Percentiles rank a stretch among this genome's conserved stretches.
Conservation (phyloP, 139 green algal genomes). For the Gonium pectorale region DNA sequence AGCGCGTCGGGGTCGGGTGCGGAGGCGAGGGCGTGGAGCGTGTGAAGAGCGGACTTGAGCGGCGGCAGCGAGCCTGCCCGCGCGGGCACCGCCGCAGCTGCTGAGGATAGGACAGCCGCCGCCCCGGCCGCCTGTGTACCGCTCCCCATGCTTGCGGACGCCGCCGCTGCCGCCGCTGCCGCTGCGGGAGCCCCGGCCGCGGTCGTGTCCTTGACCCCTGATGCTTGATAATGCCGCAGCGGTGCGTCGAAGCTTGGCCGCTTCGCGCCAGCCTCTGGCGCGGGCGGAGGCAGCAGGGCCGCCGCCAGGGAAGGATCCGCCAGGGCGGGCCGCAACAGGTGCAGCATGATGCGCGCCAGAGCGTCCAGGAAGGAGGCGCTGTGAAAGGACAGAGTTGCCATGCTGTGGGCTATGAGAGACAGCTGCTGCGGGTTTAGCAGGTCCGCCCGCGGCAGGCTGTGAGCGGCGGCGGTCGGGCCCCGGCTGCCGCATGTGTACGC, state of each 20-base stretch:
- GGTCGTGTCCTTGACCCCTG: too few relatives aligned
- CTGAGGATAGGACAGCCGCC: too few relatives aligned
- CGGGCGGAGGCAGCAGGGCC: not conserved
- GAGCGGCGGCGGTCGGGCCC: too few relatives aligned
- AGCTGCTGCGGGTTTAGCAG: not conserved
- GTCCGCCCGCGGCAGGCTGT: too few relatives aligned
- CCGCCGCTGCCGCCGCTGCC: too few relatives aligned
- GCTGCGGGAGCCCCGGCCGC: too few relatives aligned
- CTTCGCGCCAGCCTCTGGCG: too few relatives aligned
- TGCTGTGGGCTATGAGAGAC: conserved; percentile 2
- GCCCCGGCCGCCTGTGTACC: not conserved
- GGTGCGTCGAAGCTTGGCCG: too few relatives aligned
- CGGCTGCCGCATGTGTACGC: too few relatives aligned
- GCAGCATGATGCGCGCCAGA: not conserved
- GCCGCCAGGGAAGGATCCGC: not conserved
- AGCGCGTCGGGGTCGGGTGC: not conserved
- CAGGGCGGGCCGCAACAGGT: not conserved
- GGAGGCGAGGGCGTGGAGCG: not conserved
- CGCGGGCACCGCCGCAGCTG: too few relatives aligned
- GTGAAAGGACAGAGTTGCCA: not conserved
- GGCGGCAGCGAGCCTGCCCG: not conserved
- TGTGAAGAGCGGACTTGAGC: conserved; percentile 12
- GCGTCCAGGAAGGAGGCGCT: not conserved
- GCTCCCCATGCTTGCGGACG: too few relatives aligned
- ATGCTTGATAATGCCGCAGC: too few relatives aligned